phyloP scores from a whole-genome alignment of 176 grass and related monocot species.

The Stipa capillata region DNA sequence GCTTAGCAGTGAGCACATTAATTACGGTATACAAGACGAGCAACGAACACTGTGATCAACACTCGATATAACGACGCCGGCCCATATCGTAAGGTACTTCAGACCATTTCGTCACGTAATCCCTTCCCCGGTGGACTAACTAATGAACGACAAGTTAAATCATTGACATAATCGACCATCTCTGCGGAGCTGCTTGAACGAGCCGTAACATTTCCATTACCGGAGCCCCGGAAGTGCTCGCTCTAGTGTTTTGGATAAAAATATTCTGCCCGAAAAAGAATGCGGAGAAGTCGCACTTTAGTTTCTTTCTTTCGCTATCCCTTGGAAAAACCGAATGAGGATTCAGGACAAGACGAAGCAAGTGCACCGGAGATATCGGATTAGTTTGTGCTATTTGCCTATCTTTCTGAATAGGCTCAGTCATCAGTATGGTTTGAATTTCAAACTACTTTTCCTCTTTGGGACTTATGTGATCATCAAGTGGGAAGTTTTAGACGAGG shows the following conservation, averaged over 20 bases:
- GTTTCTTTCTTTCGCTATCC: neutral
- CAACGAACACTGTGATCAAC: neutral
- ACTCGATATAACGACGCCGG: neutral
- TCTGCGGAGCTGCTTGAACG: conserved; percentile 19
- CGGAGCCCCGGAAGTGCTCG: neutral
- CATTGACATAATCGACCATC: neutral
- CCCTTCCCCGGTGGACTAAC: neutral
- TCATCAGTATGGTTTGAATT: neutral
- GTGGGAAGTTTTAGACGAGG: conserved; percentile 13
- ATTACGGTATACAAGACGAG: neutral
- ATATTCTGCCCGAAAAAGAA: neutral
- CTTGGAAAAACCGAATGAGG: neutral
- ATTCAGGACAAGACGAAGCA: neutral
- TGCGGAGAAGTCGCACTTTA: neutral
- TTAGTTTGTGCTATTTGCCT: neutral
- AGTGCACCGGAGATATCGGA: neutral
- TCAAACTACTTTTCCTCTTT: neutral
- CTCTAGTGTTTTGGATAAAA: neutral
- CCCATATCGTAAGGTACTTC: neutral
- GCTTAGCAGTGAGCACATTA: no score
- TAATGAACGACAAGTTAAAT: neutral
- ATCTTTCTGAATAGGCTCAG: neutral
- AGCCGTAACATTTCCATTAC: neutral
- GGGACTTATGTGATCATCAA: neutral
- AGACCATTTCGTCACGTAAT: conserved; percentile 6